Conservation (phyloP, 225 moss, liverwort and hornwort species). For the Takakia lepidozioides region DNA sequence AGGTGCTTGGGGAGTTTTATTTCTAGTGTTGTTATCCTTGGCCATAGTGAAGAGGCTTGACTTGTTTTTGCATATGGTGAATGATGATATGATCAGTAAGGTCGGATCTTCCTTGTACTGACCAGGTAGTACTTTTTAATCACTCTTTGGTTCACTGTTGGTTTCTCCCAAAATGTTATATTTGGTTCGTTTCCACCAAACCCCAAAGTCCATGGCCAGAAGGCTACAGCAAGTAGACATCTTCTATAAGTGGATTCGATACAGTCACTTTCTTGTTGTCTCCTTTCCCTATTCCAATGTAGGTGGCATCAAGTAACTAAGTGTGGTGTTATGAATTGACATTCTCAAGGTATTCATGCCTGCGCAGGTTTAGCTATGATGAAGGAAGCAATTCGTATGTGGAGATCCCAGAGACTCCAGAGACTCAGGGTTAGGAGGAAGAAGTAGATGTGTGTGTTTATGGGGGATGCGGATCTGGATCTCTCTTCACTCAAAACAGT, state of each 20-base stretch:
- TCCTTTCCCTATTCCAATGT: not conserved
- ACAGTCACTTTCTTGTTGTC: not conserved
- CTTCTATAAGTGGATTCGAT: not conserved
- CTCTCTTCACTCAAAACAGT: too few relatives aligned
- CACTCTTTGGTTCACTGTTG: not conserved
- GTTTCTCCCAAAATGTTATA: not conserved
- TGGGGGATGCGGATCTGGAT: too few relatives aligned
- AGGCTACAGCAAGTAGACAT: too few relatives aligned
- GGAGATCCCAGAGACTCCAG: constrained; percentile 41
- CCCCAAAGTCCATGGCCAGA: too few relatives aligned
- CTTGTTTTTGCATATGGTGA: not conserved
- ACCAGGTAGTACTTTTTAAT: not conserved
- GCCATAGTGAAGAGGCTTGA: too few relatives aligned
- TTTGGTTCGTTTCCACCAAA: not conserved
- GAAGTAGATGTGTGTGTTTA: too few relatives aligned
- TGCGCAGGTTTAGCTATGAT: constrained; percentile 51
- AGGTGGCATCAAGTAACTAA: not conserved
- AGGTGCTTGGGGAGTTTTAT: not conserved
- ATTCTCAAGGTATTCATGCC: not conserved
- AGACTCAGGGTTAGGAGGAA: too few relatives aligned
- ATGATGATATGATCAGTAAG: not conserved
- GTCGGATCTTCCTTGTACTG: not conserved
- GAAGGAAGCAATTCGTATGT: constrained; percentile 28
- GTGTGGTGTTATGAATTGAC: not conserved
- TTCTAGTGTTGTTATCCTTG: not conserved